Conservation (phyloP, 768 basidiomycete genomes). For the Mrakia gelida region DNA sequence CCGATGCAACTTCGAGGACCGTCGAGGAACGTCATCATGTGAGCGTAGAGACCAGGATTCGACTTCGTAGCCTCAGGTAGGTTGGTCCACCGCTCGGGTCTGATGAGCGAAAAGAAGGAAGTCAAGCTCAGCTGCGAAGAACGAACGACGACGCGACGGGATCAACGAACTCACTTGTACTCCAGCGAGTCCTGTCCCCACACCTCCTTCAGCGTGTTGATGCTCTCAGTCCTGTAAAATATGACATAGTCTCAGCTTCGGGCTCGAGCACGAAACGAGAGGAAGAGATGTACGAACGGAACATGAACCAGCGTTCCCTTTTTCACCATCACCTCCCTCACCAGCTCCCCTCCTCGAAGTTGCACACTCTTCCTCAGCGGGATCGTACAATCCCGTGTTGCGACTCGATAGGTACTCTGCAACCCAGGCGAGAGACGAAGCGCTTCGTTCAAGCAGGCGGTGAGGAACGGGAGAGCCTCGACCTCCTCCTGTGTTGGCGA, state of each 20-base stretch:
- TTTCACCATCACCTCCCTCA: neutral
- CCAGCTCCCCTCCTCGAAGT: neutral
- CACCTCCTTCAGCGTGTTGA: neutral
- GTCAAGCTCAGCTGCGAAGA: neutral
- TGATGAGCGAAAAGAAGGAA: neutral
- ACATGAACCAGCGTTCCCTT: neutral
- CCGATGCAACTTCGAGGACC: neutral
- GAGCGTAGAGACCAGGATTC: neutral
- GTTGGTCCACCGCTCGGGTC: neutral
- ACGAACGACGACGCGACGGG: neutral
- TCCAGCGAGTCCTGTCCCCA: neutral
- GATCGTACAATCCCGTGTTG: neutral
- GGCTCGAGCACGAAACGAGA: fast-evolving
- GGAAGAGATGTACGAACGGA: neutral
- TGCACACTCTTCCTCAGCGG: neutral
- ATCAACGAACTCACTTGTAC: neutral
- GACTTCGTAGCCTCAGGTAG: neutral
- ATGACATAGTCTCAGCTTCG: no score
- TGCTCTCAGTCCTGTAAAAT: neutral
- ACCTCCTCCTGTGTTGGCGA: neutral
- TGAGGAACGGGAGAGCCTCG: neutral
- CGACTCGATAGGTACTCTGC: neutral
- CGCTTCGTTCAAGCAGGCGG: neutral
- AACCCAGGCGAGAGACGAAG: neutral
- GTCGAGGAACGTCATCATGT: neutral